Conservation (phyloP, 768 basidiomycete genomes). For the Podaxis sp. region DNA sequence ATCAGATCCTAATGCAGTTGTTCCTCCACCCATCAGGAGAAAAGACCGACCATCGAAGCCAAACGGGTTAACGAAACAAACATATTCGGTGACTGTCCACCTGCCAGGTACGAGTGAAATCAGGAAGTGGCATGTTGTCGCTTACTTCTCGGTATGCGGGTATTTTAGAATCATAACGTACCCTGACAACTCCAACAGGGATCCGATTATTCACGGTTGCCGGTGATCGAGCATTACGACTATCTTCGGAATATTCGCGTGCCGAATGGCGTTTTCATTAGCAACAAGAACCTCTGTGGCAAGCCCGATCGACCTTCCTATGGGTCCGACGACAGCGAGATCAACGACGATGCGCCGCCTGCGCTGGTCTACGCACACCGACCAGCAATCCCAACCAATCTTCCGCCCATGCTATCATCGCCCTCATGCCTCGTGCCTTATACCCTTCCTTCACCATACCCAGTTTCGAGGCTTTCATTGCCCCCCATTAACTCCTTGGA, state of each 20-base stretch:
- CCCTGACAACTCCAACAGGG: conserved; percentile 36
- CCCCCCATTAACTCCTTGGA: conserved; percentile 4
- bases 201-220: conserved; percentile 63
- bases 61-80: conserved; percentile 82
- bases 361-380: conserved; percentile 16
- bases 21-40: conserved; percentile 59
- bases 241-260: conserved; percentile 65
- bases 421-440: background rate
- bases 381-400: conserved; percentile 12
- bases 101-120: conserved; percentile 52
- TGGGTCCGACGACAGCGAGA: conserved; percentile 42
- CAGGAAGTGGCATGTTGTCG: conserved; percentile 81
- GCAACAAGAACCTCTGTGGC: conserved; percentile 50
- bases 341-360: conserved; percentile 25
- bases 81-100: conserved; percentile 73
- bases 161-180: conserved; percentile 9
- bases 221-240: conserved; percentile 71
- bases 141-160: conserved; percentile 67
- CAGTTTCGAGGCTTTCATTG: conserved; percentile 1
- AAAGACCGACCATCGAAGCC: conserved; percentile 77
- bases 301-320: conserved; percentile 40
- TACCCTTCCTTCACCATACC: conserved; percentile 7
- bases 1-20: conserved; percentile 53
- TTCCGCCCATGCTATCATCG: conserved; percentile 18
- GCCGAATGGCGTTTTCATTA: conserved; percentile 68